Evolutionary conservation across 306 rosid genomes (phyloP).

Genomic region (apple (Malus domestica)): DNA sequence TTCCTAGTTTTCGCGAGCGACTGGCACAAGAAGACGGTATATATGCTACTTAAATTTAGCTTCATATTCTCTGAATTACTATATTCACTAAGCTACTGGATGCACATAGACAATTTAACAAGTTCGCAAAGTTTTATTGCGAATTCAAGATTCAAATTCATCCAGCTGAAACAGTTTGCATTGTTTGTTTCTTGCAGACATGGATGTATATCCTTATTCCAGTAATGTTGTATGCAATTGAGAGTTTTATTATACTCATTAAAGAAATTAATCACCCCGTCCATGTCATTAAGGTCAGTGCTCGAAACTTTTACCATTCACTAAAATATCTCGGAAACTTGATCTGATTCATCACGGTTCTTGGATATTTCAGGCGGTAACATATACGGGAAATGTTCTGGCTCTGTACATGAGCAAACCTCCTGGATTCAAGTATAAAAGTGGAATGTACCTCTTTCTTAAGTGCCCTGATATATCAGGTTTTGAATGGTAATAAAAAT

Average conservation of each 20-base stretch:
- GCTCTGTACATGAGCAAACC: conserved; percentile 82
- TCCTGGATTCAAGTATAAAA: conserved; percentile 57
- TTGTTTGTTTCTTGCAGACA: conserved; percentile 46
- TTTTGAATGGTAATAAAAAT: conserved; percentile 66
- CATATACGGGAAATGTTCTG: conserved; percentile 79
- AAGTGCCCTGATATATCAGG: conserved; percentile 79
- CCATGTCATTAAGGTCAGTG: conserved; percentile 53
- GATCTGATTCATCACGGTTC: conserved; percentile 5
- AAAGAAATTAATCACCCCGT: conserved; percentile 52
- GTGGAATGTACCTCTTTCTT: conserved; percentile 90
- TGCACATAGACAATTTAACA: neutral
- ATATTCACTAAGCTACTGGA: neutral
- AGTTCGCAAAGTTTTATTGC: neutral
- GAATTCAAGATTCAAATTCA: neutral
- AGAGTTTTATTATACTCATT: conserved; percentile 40
- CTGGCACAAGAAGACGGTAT: conserved; percentile 68
- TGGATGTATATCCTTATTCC: conserved; percentile 86
- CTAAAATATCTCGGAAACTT: neutral
- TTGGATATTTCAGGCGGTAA: conserved; percentile 56
- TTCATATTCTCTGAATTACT: neutral
- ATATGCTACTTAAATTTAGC: neutral
- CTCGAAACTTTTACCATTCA: neutral
- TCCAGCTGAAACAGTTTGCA: neutral
- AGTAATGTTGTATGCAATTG: conserved; percentile 47
- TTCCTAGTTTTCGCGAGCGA: conserved; percentile 46